A percentile compares a stretch with the other conserved stretches of the same genome.
Evolutionary conservation across 129 eudicot species (phyloP).

Genomic region (Arctium lappa): DNA sequence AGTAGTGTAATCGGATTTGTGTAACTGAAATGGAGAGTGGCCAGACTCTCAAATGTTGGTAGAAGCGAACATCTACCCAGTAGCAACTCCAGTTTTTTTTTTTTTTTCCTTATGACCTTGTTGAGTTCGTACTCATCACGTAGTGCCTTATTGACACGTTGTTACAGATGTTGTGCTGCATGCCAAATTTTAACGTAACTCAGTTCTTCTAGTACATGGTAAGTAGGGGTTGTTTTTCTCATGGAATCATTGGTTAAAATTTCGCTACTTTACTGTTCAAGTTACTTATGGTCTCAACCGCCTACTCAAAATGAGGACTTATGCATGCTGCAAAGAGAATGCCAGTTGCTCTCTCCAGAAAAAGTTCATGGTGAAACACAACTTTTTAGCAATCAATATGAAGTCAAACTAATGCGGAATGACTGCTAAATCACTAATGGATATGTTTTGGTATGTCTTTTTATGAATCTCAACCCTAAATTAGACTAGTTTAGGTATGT

Average conservation of each 20-base stretch:
- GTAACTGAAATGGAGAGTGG: not conserved
- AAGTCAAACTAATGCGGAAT: not conserved
- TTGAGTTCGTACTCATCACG: not conserved
- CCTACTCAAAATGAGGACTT: not conserved
- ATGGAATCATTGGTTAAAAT: not conserved
- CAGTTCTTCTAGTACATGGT: not conserved
- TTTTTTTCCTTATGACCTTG: not conserved
- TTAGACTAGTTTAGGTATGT: not conserved
- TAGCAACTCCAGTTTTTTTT: not conserved
- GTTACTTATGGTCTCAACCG: not conserved
- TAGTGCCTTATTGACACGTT: not conserved
- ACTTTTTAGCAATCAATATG: not conserved
- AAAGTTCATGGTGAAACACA: not conserved
- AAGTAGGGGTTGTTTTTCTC: not conserved
- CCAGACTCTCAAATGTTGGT: not conserved
- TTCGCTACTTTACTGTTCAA: not conserved
- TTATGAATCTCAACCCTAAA: not conserved
- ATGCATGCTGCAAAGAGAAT: not conserved
- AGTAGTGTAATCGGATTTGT: not conserved
- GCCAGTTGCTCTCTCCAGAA: not conserved
- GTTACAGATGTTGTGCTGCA: not conserved
- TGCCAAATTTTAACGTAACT: not conserved
- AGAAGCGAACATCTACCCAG: not conserved
- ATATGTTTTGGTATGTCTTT: not conserved
- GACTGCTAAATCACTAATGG: not conserved